phyloP scores from a whole-genome alignment of 2,329 filamentous ascomycete genomes.

The Claviceps pazoutovae region DNA sequence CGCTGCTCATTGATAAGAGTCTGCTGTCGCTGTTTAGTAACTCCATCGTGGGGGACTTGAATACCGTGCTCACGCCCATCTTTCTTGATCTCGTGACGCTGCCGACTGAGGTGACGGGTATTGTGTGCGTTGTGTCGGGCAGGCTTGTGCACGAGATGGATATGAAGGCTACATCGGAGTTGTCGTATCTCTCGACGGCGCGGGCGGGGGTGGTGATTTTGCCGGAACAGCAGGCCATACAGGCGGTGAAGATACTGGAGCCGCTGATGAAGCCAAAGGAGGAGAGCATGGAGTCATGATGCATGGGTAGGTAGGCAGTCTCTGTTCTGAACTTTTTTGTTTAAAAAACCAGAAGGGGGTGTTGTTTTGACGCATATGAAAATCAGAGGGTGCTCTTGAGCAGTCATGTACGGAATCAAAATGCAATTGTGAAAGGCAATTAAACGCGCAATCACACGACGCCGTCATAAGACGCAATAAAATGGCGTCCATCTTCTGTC shows the following conservation, averaged over 20 bases:
- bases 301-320: background rate
- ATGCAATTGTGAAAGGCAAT: too few relatives aligned
- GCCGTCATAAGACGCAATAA: too few relatives aligned
- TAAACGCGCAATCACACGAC: too few relatives aligned
- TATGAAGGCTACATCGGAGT: constrained; percentile 47
- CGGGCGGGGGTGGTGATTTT: constrained; percentile 83
- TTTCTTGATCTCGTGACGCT: constrained; percentile 72
- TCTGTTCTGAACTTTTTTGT: too few relatives aligned
- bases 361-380: too few relatives aligned
- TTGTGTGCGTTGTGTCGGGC: constrained; percentile 87
- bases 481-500: too few relatives aligned
- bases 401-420: too few relatives aligned
- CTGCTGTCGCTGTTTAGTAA: constrained; percentile 55
- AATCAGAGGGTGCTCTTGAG: too few relatives aligned
- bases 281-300: background rate
- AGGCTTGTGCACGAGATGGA: constrained; percentile 61
- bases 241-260: constrained; percentile 57
- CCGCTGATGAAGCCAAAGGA: constrained; percentile 29
- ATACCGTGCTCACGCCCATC: constrained; percentile 66
- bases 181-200: constrained; percentile 84
- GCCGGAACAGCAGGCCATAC: constrained; percentile 55
- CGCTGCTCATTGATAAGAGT: constrained; percentile 55
- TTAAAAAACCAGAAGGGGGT: too few relatives aligned
- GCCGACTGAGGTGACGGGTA: constrained; percentile 79
- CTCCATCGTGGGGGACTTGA: constrained; percentile 61